Base-by-base conservation (phyloP, 2,329 filamentous ascomycete genomes). In the Penicillium paneum region DNA sequence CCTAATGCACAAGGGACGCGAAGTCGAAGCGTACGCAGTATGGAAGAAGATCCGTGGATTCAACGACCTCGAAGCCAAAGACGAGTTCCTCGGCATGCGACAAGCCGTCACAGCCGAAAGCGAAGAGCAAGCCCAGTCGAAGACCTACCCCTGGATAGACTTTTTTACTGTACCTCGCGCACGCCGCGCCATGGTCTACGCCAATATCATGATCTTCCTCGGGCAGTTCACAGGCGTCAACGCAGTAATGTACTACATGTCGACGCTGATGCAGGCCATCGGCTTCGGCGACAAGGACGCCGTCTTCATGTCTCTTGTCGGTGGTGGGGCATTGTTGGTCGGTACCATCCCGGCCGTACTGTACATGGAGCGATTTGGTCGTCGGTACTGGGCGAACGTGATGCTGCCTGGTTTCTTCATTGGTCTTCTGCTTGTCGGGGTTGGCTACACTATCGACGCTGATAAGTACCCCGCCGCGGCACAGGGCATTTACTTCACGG, bases 21-120 rank as follows among this genome's bases (percentile, higher is more conserved):
- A 75, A 0, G 76, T 84, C 13, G 82, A 85, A 36, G 82, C 84
- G 1, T 90, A 80, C 76, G 82, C 79, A 50, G 86, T 89, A 17
- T 90, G 87, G 87, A 88, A 87, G 70, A 83, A 84, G 31, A 89
- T 90, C 49, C 85, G 87, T 31, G 87, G 86, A 19, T 76, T 81
- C 21, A 74, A 78, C 3, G 75, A 75, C 1, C 66, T 75, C 0
- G 86, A 88, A 41, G 76, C 84, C 2, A 79, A 81, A 41, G 83
- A 88, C 47, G 87, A 90, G 66, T 90, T 89, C 72, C 87, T 86
- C 65, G 78, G 86, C 66, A 89, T 90, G 86, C 84, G 85, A 55
- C 78, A 80, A n/a, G 76, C 81, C 0, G 82, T 88, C 11, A 75
- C 79, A 21, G 82, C 87, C 59, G 78, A 87, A 59, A 78, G 77